Evolutionary conservation across 345 rosid genomes (phyloP), one percentile per base, ranked within the genome.

Genomic region (Heritiera fomes): DNA sequence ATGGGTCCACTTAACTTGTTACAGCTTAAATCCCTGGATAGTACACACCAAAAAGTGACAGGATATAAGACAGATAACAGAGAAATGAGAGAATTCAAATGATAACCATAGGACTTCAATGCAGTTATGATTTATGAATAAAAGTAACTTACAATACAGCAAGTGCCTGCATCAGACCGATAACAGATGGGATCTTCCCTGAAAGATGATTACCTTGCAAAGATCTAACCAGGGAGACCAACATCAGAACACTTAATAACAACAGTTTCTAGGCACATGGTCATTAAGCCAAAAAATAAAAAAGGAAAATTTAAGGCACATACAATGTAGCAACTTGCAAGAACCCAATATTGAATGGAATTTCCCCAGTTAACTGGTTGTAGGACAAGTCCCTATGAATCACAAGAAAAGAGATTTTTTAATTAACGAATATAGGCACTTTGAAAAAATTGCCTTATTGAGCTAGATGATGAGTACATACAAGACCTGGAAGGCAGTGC

Each of bases 91-190:
- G 34, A 34, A 23, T 61, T 38, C 60, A 71, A 56, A 32, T 58
- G 49, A 30, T 23, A 23, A 28, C 20, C 55, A 13, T 53, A 10
- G 7, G 15, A 47, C 14, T 45, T 45, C 52, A 77, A 79, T 61
- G 61, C 65, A 8, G 15, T 43, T 69, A 73, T 38, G 64, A 8
- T 12, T 43, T 69, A 73, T 38, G 64, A 58, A 60, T n/a, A 30
- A 30, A 50, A 10, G 55, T 78, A 61, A 84, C 99, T 90, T 87
- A 96, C 99, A 96, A 74, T 23, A 96, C 99, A 77, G 99, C 98
- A 80, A 96, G 99, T 32, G 99, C 99, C 84, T 96, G 99, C 99
- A 96, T 96, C 30, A 96, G 89, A 81, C 99, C 99, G 64, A 96
- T 89, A 71, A 96, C 99, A 13, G 93, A 88, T n/a, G 99, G 99